Evolutionary conservation across 1,284 basidiomycete genomes (phyloP).

Genomic region (Exobasidium cylindrosporum): DNA sequence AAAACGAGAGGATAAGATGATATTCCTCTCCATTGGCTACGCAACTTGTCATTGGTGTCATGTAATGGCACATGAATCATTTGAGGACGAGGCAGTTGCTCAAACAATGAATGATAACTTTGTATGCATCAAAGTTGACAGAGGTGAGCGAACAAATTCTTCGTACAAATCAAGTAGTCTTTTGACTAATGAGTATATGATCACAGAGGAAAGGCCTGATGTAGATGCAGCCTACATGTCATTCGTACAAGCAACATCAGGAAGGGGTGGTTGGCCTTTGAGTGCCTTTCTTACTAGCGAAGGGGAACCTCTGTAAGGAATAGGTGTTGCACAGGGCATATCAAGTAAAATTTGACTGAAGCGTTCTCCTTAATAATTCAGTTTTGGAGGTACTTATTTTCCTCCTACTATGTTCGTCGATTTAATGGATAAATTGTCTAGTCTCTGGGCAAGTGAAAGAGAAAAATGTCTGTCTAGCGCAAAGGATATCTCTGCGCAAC

Average conservation of each 20-base stretch:
- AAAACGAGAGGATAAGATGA: constrained; percentile 56
- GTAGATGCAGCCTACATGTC: constrained; percentile 61
- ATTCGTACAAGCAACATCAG: constrained; percentile 58
- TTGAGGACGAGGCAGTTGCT: constrained; percentile 58
- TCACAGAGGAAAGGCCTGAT: too few relatives aligned
- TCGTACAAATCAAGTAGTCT: too few relatives aligned
- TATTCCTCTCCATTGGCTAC: constrained; percentile 60
- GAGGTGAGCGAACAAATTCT: too few relatives aligned
- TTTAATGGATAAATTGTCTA: constrained; percentile 40
- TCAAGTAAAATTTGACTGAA: too few relatives aligned
- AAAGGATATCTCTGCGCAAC: constrained; percentile 10
- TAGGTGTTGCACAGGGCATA: too few relatives aligned
- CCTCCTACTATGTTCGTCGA: constrained; percentile 49
- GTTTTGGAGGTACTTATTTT: constrained; percentile 60
- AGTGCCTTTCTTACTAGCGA: constrained; percentile 39
- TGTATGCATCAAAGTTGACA: constrained; percentile 60
- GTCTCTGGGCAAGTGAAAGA: constrained; percentile 23
- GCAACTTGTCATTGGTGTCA: constrained; percentile 57
- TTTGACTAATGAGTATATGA: too few relatives aligned
- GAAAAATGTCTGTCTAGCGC: constrained; percentile 13
- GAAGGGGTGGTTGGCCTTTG: constrained; percentile 60
- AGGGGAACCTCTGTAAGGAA: constrained; percentile 59
- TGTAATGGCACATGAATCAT: constrained; percentile 57
- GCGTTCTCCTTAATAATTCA: too few relatives aligned
- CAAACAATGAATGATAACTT: constrained; percentile 59